Conservation (phyloP, 306 rosid genomes). For the Ceratonia siliqua region DNA sequence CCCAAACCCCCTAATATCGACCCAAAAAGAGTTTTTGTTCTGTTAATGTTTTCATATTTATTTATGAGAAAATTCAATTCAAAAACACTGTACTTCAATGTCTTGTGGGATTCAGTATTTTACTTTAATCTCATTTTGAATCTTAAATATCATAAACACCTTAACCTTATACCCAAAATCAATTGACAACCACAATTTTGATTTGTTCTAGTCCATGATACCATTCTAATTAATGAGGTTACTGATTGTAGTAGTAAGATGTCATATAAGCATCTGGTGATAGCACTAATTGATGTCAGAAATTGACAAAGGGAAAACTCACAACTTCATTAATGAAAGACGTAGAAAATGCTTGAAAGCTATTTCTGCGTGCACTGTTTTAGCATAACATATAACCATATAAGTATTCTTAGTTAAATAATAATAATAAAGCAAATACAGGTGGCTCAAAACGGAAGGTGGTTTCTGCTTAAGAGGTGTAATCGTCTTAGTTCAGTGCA, state of each 20-base stretch:
- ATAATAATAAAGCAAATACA: not conserved
- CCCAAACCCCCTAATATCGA: not conserved
- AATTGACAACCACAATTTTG: not conserved
- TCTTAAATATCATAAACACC: no score
- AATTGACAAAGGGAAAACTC: no score
- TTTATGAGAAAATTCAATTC: no score
- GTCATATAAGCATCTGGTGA: not conserved
- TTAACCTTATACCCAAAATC: not conserved
- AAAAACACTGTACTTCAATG: no score
- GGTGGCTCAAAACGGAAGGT: not conserved
- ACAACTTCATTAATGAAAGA: not conserved
- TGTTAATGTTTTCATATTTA: no score
- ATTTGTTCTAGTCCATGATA: not conserved
- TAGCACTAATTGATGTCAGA: not conserved
- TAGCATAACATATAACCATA: not conserved
- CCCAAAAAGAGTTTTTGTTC: no score
- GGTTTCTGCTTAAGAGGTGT: not conserved
- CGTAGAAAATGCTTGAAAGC: not conserved
- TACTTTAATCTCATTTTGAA: no score
- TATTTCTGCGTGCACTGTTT: not conserved
- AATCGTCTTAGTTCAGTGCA: constrained; percentile 4
- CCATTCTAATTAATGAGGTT: not conserved
- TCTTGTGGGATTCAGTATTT: no score
- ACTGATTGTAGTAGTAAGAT: not conserved
- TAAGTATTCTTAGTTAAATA: not conserved